Conservation (phyloP, 2,329 filamentous ascomycete genomes). For the Curvularia verruculosa region DNA sequence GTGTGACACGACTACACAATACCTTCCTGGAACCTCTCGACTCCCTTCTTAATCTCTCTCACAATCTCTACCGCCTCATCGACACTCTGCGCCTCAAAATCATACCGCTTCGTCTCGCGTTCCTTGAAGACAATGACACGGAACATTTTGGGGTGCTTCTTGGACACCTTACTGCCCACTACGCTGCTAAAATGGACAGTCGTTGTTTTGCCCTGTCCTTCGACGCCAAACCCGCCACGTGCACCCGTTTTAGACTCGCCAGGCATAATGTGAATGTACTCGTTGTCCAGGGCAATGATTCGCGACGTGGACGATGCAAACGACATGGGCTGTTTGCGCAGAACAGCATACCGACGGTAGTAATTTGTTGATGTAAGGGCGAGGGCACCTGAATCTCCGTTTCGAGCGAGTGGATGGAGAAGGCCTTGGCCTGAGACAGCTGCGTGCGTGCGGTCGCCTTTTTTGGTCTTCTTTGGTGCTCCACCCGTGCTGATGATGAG, state of each 20-base stretch:
- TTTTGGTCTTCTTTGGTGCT: conserved; percentile 58
- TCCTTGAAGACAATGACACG: conserved; percentile 79
- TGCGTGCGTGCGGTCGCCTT: conserved; percentile 57
- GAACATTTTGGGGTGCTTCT: conserved; percentile 81
- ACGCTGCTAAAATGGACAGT: conserved; percentile 84
- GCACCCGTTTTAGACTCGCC: conserved; percentile 59
- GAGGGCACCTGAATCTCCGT: conserved; percentile 52
- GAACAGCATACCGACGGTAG: conserved; percentile 79
- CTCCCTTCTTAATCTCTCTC: conserved; percentile 75
- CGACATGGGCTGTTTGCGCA: conserved; percentile 81
- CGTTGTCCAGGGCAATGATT: conserved; percentile 79
- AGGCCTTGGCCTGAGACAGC: conserved; percentile 57
- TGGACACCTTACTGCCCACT: conserved; percentile 79
- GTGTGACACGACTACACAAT: conserved; percentile 27
- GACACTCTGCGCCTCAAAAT: conserved; percentile 77
- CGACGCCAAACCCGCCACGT: conserved; percentile 20
- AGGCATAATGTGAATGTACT: conserved; percentile 86
- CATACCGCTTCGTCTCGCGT: conserved; percentile 79
- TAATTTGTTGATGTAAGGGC: conserved; percentile 47
- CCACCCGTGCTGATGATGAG: conserved; percentile 62
- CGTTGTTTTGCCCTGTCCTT: conserved; percentile 69
- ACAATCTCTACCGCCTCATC: conserved; percentile 82
- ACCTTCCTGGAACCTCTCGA: conserved; percentile 67
- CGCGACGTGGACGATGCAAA: conserved; percentile 78
- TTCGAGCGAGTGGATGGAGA: conserved; percentile 69